Evolutionary conservation across 352 stramenopile genomes (phyloP).

Genomic region (Globisporangium recalcitrans): DNA sequence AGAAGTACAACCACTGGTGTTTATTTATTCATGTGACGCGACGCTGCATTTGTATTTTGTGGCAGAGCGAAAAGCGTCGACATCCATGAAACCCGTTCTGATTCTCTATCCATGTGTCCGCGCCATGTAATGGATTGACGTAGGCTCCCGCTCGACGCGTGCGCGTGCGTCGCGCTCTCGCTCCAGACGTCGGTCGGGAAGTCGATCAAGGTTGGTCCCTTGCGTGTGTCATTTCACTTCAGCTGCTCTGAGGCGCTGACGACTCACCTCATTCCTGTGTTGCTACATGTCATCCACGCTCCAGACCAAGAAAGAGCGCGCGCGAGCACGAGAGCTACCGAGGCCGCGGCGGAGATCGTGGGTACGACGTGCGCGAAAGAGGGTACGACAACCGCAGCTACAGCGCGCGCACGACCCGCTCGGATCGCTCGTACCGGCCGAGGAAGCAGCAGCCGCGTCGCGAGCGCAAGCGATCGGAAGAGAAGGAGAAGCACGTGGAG

Average conservation of each 20-base stretch:
- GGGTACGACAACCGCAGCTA: slow-evolving; percentile 17
- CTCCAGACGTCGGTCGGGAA: slow-evolving; percentile 17
- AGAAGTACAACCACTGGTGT: background rate
- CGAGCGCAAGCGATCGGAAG: slow-evolving; percentile 10
- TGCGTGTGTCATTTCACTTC: too few relatives aligned
- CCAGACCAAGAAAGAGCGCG: slow-evolving; percentile 8
- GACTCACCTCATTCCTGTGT: background rate
- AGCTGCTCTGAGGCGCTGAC: background rate
- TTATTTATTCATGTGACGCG: background rate
- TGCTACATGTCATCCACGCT: background rate
- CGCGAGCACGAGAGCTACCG: slow-evolving; percentile 12
- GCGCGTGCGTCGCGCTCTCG: slow-evolving; percentile 9
- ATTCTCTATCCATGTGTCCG: background rate
- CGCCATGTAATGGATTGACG: too few relatives aligned
- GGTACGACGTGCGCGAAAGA: slow-evolving; percentile 1
- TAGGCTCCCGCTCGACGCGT: slow-evolving; percentile 16
- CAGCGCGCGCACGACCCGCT: slow-evolving; percentile 13
- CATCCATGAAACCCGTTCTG: background rate
- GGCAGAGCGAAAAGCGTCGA: background rate
- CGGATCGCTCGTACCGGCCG: slow-evolving; percentile 11
- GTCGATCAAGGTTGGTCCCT: slow-evolving; percentile 8
- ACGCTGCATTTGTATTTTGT: background rate
- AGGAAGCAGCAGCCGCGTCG: slow-evolving; percentile 15
- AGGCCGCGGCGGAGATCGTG: background rate
- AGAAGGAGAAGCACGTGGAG: slow-evolving; percentile 13